Percentiles rank a stretch among this genome's conserved stretches.
Evolutionary conservation across 495 filamentous ascomycete species (phyloP).

Genomic region (Lophium mytilinum): DNA sequence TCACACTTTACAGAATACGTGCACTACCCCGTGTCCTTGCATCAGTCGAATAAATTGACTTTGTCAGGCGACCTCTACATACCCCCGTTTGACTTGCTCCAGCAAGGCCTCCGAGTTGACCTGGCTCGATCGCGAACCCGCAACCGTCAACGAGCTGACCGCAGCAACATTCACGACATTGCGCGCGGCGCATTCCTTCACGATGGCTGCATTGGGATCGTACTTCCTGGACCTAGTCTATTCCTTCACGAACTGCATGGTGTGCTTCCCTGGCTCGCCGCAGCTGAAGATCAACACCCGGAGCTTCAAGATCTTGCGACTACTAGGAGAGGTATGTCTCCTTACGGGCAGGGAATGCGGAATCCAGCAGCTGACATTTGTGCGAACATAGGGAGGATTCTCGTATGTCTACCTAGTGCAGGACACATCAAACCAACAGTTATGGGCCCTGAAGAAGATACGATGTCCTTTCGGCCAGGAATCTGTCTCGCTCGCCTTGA

Average conservation of each 20-base stretch:
- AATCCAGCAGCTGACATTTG: neutral
- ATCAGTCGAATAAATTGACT: too few species aligned
- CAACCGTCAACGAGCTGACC: too few species aligned
- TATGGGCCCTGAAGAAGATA: constrained; percentile 97
- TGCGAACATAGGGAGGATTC: constrained; percentile 66
- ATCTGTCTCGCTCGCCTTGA: constrained; percentile 85
- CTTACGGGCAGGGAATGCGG: neutral
- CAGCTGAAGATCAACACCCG: constrained; percentile 91
- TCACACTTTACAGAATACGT: neutral
- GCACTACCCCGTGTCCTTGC: too few species aligned
- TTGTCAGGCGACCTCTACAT: too few species aligned
- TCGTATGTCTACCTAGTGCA: constrained; percentile 98
- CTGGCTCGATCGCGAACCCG: too few species aligned
- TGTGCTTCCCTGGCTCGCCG: constrained; percentile 88
- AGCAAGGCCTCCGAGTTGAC: too few species aligned
- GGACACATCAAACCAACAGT: constrained; percentile 67
- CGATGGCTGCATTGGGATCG: constrained; percentile 23
- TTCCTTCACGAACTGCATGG: constrained; percentile 86
- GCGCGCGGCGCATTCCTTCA: neutral
- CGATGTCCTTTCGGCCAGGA: constrained; percentile 95
- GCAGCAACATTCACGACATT: too few species aligned
- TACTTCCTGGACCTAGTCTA: constrained; percentile 82
- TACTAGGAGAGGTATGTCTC: constrained; percentile 71
- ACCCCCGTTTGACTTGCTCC: too few species aligned
- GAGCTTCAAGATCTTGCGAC: constrained; percentile 87